These are phyloP conservation scores for Geranium brycei DNA, from an alignment of 345 rosid genomes.

Conservation along the genomic window DNA sequence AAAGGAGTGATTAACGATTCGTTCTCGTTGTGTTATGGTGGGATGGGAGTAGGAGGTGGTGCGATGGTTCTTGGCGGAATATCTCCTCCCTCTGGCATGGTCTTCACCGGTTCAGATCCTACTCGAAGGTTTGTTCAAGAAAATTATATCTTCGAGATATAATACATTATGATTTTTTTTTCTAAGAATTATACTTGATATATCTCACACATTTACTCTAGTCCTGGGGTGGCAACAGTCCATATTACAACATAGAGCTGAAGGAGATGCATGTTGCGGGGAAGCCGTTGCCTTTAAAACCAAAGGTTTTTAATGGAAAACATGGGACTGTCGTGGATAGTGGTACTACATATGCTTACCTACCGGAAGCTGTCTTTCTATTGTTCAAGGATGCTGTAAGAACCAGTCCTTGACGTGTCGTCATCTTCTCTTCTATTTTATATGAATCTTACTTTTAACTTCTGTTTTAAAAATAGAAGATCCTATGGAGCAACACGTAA, in stretches of 20 bases:
- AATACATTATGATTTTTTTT: constrained; percentile 22
- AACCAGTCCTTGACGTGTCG: no score
- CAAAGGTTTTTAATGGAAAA: constrained; percentile 58
- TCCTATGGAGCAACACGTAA: background rate
- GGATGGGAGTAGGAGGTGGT: constrained; percentile 86
- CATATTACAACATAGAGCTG: constrained; percentile 93
- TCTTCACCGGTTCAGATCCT: constrained; percentile 52
- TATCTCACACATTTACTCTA: constrained; percentile 86
- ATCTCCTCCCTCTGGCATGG: constrained; percentile 56
- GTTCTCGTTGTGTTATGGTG: constrained; percentile 88
- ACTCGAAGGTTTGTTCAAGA: constrained; percentile 57
- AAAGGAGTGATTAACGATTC: constrained; percentile 73
- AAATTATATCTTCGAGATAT: constrained; percentile 19
- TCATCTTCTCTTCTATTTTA: background rate
- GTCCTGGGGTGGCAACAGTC: constrained; percentile 99
- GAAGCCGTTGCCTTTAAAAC: constrained; percentile 47
- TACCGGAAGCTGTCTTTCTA: constrained; percentile 63
- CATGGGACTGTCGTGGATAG: constrained; percentile 74
- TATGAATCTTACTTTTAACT: background rate
- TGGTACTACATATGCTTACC: constrained; percentile 86
- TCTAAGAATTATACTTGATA: constrained; percentile 44
- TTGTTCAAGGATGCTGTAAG: constrained; percentile 76
- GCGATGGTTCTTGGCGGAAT: constrained; percentile 89
- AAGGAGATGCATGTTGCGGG: constrained; percentile 87
- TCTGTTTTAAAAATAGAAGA: background rate